A percentile compares a stretch with the other conserved stretches of the same genome.
These are phyloP conservation scores for Diaporthe caulivora DNA, from an alignment of 2,329 filamentous ascomycete genomes.

Conservation along the genomic window DNA sequence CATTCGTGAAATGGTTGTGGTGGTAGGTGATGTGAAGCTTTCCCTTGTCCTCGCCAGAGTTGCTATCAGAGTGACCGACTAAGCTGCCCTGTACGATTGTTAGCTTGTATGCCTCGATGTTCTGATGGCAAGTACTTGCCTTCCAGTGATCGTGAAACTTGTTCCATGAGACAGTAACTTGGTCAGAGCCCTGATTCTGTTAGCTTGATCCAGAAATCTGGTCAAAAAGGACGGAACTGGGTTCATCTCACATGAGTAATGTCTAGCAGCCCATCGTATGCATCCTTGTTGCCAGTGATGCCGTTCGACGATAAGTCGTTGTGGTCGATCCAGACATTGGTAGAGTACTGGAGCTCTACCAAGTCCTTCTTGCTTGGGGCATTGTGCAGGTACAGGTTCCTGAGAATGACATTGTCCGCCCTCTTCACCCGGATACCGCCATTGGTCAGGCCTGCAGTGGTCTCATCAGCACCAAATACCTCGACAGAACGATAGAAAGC, in stretches of 20 bases:
- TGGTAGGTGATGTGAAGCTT: slow-evolving; percentile 62
- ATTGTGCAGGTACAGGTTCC: slow-evolving; percentile 66
- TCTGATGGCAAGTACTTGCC: slow-evolving; percentile 44
- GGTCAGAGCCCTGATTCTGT: slow-evolving; percentile 17
- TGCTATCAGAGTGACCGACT: slow-evolving; percentile 71
- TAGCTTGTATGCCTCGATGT: neutral
- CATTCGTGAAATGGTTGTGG: slow-evolving; percentile 62
- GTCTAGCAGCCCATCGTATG: slow-evolving; percentile 68
- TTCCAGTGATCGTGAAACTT: slow-evolving; percentile 66
- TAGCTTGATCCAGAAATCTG: neutral
- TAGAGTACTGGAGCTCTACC: slow-evolving; percentile 49
- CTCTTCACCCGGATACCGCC: slow-evolving; percentile 61
- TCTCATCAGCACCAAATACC: neutral
- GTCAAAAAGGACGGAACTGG: slow-evolving; percentile 32
- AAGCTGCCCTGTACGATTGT: slow-evolving; percentile 53
- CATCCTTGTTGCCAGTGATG: slow-evolving; percentile 66
- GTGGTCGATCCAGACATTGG: slow-evolving; percentile 65
- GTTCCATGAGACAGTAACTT: slow-evolving; percentile 48
- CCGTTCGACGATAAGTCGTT: slow-evolving; percentile 63
- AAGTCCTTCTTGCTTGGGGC: slow-evolving; percentile 63
- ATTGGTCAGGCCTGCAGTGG: slow-evolving; percentile 53
- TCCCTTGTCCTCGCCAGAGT: slow-evolving; percentile 56
- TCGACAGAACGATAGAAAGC: neutral
- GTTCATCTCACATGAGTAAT: slow-evolving; percentile 66
- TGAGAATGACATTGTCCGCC: slow-evolving; percentile 66